phyloP scores from a whole-genome alignment of 129 eudicot species.

The Solidago caesia region DNA sequence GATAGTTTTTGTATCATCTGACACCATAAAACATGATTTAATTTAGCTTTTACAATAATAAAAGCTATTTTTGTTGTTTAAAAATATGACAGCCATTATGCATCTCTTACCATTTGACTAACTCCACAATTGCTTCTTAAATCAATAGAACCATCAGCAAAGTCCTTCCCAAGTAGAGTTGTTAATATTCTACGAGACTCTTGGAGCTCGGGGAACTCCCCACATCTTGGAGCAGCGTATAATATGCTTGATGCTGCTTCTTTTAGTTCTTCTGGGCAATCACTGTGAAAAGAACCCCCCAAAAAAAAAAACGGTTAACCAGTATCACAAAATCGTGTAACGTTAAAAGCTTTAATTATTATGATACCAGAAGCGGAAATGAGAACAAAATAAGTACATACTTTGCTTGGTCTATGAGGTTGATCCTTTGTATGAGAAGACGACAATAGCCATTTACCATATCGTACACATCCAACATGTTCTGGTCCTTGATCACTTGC shows the following conservation, averaged over 20 bases:
- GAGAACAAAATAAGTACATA: conserved; percentile 25
- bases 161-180: conserved; percentile 63
- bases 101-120: conserved; percentile 42
- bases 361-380: background rate
- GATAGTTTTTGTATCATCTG: conserved; percentile 79
- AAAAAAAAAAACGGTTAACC: background rate
- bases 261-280: conserved; percentile 72
- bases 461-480: conserved; percentile 67
- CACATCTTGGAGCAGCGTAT: conserved; percentile 77
- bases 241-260: conserved; percentile 69
- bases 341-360: too few species aligned
- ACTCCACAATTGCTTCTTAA: conserved; percentile 63
- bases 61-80: background rate
- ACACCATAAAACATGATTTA: conserved; percentile 18
- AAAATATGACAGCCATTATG: background rate
- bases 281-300: conserved; percentile 12
- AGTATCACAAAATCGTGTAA: background rate
- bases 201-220: conserved; percentile 90
- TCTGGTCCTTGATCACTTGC: conserved; percentile 87
- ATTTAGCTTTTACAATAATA: conserved; percentile 7
- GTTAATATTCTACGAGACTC: conserved; percentile 61
- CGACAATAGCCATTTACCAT: conserved; percentile 57
- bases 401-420: conserved; percentile 60
- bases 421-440: conserved; percentile 55
- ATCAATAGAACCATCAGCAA: conserved; percentile 50